Percentiles rank a stretch among this genome's conserved stretches.
Evolutionary conservation across 176 grass and related monocot genomes (phyloP).

Genomic region (Eleusine coracana): DNA sequence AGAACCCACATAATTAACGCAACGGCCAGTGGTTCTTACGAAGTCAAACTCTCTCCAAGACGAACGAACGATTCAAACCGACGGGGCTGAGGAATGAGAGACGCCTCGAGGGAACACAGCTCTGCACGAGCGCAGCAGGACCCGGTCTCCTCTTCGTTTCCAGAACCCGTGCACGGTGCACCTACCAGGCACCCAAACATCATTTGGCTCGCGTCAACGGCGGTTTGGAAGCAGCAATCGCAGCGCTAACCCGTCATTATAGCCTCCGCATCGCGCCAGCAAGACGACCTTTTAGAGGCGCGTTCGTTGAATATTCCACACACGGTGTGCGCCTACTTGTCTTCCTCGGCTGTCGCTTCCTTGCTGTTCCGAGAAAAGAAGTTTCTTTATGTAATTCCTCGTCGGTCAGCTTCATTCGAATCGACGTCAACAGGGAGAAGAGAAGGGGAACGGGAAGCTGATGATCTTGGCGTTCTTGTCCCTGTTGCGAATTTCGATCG

Average conservation of each 20-base stretch:
- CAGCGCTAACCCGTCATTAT: not conserved
- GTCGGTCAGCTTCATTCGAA: slow-evolving; percentile 8
- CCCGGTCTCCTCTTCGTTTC: slow-evolving; percentile 30
- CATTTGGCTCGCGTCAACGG: slow-evolving; percentile 27
- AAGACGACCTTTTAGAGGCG: not conserved
- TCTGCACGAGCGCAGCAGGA: not conserved
- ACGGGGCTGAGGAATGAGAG: not conserved
- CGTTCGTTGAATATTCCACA: not conserved
- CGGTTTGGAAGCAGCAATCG: slow-evolving; percentile 50
- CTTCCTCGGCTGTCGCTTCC: not conserved
- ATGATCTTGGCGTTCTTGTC: not conserved
- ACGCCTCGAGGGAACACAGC: not conserved
- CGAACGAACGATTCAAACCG: not conserved
- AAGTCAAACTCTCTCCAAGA: not conserved
- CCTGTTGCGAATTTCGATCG: not conserved
- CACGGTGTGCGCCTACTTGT: not conserved
- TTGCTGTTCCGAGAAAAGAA: slow-evolving; percentile 8
- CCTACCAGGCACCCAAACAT: not conserved
- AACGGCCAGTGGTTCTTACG: not conserved
- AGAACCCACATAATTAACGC: not conserved
- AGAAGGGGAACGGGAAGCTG: not conserved
- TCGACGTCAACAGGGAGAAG: not conserved
- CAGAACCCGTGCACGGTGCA: slow-evolving; percentile 18
- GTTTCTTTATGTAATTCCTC: not conserved
- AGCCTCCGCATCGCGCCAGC: not conserved